Evolutionary conservation across 75 land plant genomes (phyloP).

Genomic region (Adiantum capillusveneris): DNA sequence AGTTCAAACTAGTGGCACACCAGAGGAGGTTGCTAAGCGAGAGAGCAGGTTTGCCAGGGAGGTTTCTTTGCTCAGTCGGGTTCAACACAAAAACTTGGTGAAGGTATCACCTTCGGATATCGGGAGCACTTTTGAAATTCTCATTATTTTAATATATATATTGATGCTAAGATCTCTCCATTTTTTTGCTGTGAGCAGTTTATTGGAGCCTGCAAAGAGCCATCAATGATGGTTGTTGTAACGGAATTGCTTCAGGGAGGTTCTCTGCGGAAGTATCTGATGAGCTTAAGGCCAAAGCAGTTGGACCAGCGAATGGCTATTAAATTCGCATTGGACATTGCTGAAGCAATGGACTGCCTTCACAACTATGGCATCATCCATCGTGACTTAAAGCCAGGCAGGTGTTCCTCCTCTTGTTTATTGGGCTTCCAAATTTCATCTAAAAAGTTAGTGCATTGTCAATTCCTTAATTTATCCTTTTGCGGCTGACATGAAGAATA

Average conservation of each 20-base stretch:
- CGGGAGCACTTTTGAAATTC: background rate
- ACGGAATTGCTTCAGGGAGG: constrained; percentile 84
- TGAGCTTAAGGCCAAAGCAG: constrained; percentile 57
- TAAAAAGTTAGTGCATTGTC: no score
- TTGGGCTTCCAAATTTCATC: no score
- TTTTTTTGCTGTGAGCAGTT: constrained; percentile 33
- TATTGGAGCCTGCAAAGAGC: constrained; percentile 93
- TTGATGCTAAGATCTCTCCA: background rate
- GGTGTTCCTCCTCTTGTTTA: background rate
- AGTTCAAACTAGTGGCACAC: constrained; percentile 47
- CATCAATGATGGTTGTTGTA: constrained; percentile 76
- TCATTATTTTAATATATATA: background rate
- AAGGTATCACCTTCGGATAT: constrained; percentile 31
- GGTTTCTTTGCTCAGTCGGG: constrained; percentile 60
- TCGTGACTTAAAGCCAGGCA: constrained; percentile 87
- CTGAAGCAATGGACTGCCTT: constrained; percentile 89
- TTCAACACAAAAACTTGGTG: constrained; percentile 69
- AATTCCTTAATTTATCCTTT: no score
- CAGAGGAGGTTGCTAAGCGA: constrained; percentile 55
- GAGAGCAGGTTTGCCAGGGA: constrained; percentile 64
- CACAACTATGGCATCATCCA: constrained; percentile 93
- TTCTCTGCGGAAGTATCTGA: constrained; percentile 62
- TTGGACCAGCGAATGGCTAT: constrained; percentile 59
- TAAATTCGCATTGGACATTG: constrained; percentile 85
- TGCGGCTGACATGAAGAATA: no score